phyloP scores from a whole-genome alignment of 164 flowering plant species.

The Hamamelis virginiana region DNA sequence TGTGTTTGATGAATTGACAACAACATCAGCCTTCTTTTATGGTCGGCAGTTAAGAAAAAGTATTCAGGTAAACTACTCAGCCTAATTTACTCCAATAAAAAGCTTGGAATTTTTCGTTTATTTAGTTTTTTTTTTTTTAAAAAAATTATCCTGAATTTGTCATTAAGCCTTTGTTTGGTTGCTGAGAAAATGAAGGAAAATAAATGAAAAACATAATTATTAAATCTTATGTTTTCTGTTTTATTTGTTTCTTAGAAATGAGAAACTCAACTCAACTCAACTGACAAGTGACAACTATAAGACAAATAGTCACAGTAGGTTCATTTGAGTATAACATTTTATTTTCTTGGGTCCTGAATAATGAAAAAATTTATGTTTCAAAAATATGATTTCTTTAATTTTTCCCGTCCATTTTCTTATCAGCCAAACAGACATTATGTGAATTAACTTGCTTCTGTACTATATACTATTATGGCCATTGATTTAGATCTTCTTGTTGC shows the following conservation, averaged over 20 bases:
- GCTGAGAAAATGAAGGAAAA: neutral
- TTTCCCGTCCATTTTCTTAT: neutral
- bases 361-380: too few relatives aligned
- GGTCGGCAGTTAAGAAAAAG: slow-evolving; percentile 17
- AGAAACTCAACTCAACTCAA: too few relatives aligned
- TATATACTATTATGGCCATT: neutral
- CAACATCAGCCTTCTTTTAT: slow-evolving; percentile 15
- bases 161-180: neutral
- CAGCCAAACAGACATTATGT: neutral
- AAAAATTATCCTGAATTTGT: neutral
- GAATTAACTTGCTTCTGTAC: too few relatives aligned
- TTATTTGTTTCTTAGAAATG: too few relatives aligned
- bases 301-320: too few relatives aligned
- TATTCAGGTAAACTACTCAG: slow-evolving; percentile 6
- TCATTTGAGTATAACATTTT: too few relatives aligned
- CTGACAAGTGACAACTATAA: too few relatives aligned
- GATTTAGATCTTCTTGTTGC: neutral
- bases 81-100: too few relatives aligned
- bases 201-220: neutral
- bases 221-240: neutral
- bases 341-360: too few relatives aligned
- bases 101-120: too few relatives aligned
- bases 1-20: slow-evolving; percentile 12
- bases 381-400: too few relatives aligned
- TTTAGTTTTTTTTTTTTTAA: too few relatives aligned